Evolutionary conservation across 1,284 basidiomycete genomes (phyloP).

Genomic region (Xerocomus alliaceus): DNA sequence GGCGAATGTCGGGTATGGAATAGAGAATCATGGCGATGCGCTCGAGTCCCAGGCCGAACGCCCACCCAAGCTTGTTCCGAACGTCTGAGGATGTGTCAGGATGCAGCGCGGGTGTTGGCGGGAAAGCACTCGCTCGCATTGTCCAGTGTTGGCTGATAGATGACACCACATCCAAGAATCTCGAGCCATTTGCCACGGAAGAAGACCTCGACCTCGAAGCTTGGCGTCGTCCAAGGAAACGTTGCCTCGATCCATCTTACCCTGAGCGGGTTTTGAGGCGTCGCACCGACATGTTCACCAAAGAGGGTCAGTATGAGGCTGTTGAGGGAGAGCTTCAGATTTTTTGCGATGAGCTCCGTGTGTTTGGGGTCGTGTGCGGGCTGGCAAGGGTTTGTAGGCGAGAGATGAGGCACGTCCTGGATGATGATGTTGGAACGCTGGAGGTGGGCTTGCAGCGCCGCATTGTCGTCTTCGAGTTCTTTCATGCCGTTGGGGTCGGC

Average conservation of each 20-base stretch:
- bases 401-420: constrained; percentile 82
- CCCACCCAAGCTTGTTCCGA: constrained; percentile 91
- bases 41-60: constrained; percentile 96
- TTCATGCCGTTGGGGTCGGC: constrained; percentile 58
- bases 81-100: constrained; percentile 60
- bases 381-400: constrained; percentile 83
- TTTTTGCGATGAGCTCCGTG: constrained; percentile 77
- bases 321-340: constrained; percentile 93
- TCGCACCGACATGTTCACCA: constrained; percentile 58
- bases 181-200: constrained; percentile 98
- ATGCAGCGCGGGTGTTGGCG: background rate
- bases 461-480: constrained; percentile 71
- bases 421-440: constrained; percentile 79
- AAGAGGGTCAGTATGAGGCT: constrained; percentile 87
- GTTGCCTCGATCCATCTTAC: constrained; percentile 98
- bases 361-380: constrained; percentile 73
- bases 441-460: constrained; percentile 65
- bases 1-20: constrained; percentile 96
- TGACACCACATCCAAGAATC: constrained; percentile 93
- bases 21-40: constrained; percentile 98
- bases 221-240: constrained; percentile 98
- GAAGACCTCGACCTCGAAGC: constrained; percentile 97
- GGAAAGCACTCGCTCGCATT: constrained; percentile 71
- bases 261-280: constrained; percentile 69
- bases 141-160: constrained; percentile 88